These are phyloP conservation scores for Halophytophthora batemanensis DNA, from an alignment of 352 stramenopile species.

Conservation along the genomic window DNA sequence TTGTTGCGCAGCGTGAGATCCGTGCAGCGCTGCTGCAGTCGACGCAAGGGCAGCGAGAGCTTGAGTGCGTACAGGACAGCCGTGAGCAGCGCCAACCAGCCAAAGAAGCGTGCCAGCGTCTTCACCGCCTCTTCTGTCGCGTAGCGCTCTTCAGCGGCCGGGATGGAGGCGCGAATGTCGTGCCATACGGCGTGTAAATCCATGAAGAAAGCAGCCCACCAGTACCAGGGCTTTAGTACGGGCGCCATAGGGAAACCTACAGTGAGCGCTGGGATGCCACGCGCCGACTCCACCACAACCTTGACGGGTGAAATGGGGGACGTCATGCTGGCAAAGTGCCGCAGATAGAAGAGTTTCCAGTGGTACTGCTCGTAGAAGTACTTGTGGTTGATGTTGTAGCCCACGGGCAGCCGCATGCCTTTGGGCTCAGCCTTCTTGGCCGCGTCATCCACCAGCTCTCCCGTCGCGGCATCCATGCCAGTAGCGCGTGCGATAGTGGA, in stretches of 20 bases:
- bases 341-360: constrained; percentile 85
- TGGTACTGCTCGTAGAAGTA: constrained; percentile 89
- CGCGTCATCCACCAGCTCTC: constrained; percentile 29
- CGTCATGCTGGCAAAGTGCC: constrained; percentile 85
- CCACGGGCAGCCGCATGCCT: constrained; percentile 79
- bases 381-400: constrained; percentile 92
- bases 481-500: constrained; percentile 23
- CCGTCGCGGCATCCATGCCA: constrained; percentile 29
- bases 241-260: constrained; percentile 86
- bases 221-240: constrained; percentile 88
- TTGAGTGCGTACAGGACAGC: constrained; percentile 58
- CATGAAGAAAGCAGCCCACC: constrained; percentile 81
- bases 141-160: constrained; percentile 64
- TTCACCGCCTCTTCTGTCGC: constrained; percentile 64
- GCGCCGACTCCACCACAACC: constrained; percentile 81
- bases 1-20: constrained; percentile 57
- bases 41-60: constrained; percentile 55
- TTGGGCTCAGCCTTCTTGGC: constrained; percentile 28
- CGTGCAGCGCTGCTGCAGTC: constrained; percentile 57
- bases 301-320: constrained; percentile 82
- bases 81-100: constrained; percentile 57
- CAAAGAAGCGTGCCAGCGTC: constrained; percentile 57
- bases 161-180: constrained; percentile 76
- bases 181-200: constrained; percentile 83
- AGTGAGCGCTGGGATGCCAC: constrained; percentile 71